phyloP scores from a whole-genome alignment of 2,329 filamentous ascomycete species.

The Chaetomium sp. region DNA sequence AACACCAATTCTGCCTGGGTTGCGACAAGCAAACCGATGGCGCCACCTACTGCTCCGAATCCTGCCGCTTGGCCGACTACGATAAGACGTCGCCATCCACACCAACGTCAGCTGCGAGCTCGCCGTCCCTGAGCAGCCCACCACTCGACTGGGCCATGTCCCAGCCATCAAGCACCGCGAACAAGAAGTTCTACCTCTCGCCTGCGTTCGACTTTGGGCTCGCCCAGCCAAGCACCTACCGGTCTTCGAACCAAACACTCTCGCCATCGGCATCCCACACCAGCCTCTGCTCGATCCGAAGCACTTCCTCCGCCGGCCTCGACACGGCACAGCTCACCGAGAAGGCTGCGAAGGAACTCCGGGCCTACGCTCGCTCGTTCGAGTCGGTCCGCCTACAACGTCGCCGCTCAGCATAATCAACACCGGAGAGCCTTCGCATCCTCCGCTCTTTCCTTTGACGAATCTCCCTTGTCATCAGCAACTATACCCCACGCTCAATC shows the following conservation, averaged over 20 bases:
- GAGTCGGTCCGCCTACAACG: conserved; percentile 66
- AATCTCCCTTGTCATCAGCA: conserved; percentile 3
- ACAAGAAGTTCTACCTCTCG: conserved; percentile 58
- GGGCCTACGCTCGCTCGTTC: conserved; percentile 81
- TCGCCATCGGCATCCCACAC: conserved; percentile 75
- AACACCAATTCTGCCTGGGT: conserved; percentile 86
- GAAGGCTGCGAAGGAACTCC: conserved; percentile 70
- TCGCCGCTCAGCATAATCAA: conserved; percentile 47
- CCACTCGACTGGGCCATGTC: conserved; percentile 44
- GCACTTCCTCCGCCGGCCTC: conserved; percentile 47
- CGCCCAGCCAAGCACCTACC: conserved; percentile 40
- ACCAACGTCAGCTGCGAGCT: conserved; percentile 52
- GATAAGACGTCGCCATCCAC: conserved; percentile 58
- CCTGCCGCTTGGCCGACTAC: conserved; percentile 80
- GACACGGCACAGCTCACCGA: conserved; percentile 59
- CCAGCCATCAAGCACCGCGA: conserved; percentile 28
- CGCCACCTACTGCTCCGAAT: conserved; percentile 84
- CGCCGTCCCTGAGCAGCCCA: conserved; percentile 45
- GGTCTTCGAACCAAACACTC: conserved; percentile 29
- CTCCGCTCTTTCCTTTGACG: neutral
- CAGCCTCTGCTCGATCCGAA: conserved; percentile 74
- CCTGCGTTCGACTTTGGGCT: conserved; percentile 70
- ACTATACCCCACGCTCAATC: conserved; percentile 22
- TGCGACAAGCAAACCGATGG: conserved; percentile 84
- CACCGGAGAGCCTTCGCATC: conserved; percentile 15